These are phyloP conservation scores for Suillus luteus DNA, from an alignment of 768 basidiomycete species.

Conservation along the genomic window DNA sequence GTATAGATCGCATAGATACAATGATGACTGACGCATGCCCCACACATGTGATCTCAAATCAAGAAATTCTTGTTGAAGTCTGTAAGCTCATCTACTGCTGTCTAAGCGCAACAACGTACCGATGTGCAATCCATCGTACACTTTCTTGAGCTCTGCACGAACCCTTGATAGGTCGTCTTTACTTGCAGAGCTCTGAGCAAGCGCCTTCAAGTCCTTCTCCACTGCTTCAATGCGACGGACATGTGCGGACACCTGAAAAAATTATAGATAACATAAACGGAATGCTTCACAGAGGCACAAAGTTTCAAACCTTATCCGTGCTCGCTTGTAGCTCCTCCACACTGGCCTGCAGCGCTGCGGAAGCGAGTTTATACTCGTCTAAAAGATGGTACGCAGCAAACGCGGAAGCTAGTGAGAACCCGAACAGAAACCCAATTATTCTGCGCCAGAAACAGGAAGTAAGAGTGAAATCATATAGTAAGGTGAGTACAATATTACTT, in stretches of 20 bases:
- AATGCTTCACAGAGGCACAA: not conserved
- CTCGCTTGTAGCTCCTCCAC: conserved; percentile 84
- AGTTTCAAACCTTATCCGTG: conserved; percentile 57
- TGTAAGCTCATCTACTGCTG: conserved; percentile 3
- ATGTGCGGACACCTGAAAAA: conserved; percentile 73
- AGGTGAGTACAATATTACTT: conserved; percentile 21
- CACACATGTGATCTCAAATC: conserved; percentile 81
- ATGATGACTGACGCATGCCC: conserved; percentile 74
- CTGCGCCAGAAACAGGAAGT: conserved; percentile 38
- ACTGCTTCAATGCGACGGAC: conserved; percentile 82
- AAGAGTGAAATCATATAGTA: not conserved
- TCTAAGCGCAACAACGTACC: conserved; percentile 44
- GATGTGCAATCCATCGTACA: conserved; percentile 81
- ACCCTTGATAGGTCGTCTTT: conserved; percentile 82
- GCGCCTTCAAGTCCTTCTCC: conserved; percentile 83
- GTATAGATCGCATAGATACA: not conserved
- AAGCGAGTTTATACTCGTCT: conserved; percentile 89
- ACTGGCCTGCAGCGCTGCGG: conserved; percentile 83
- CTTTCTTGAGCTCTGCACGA: conserved; percentile 82
- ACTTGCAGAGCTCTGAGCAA: conserved; percentile 62
- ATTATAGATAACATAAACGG: not conserved
- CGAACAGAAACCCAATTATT: conserved; percentile 83
- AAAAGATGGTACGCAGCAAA: conserved; percentile 85
- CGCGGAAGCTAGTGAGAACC: conserved; percentile 87
- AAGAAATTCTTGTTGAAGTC: conserved; percentile 60